Evolutionary conservation across 257 asterid species (phyloP).

Genomic region (Solanum paucissectum): DNA sequence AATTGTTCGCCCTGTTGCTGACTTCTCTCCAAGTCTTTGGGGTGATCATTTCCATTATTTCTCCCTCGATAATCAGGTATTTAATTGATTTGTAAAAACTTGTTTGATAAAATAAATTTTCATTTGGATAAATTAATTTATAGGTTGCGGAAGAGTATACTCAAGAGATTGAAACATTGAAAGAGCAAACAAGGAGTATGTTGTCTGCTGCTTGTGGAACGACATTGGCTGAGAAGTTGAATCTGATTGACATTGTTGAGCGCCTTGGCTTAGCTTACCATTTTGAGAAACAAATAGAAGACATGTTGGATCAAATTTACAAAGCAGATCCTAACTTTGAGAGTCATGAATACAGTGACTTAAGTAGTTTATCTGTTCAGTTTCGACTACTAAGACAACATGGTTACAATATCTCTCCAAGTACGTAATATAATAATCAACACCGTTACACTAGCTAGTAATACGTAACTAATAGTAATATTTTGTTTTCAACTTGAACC

Average conservation of each 20-base stretch:
- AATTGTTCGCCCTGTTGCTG: conserved; percentile 15
- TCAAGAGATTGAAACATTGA: conserved; percentile 12
- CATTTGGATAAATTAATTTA: neutral
- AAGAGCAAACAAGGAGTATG: conserved; percentile 13
- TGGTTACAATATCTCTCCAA: conserved; percentile 22
- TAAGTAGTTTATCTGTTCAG: conserved; percentile 5
- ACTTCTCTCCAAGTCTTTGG: conserved; percentile 25
- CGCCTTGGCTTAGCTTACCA: conserved; percentile 32
- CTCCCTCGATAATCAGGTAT: conserved; percentile 3
- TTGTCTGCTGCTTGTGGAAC: neutral
- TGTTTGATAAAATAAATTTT: too few relatives aligned
- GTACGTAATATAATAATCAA: neutral
- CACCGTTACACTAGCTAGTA: neutral
- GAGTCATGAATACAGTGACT: neutral
- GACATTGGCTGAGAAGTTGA: neutral
- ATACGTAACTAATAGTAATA: neutral
- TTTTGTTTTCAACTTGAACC: neutral
- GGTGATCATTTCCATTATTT: conserved; percentile 16
- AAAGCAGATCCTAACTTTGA: neutral
- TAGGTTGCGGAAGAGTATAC: neutral
- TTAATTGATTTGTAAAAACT: neutral
- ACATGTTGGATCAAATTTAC: conserved; percentile 2
- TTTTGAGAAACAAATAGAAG: conserved; percentile 21
- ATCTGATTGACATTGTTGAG: conserved; percentile 18
- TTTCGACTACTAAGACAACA: conserved; percentile 32